Evolutionary conservation across 257 asterid genomes (phyloP).

Genomic region (Plantago ovata): DNA sequence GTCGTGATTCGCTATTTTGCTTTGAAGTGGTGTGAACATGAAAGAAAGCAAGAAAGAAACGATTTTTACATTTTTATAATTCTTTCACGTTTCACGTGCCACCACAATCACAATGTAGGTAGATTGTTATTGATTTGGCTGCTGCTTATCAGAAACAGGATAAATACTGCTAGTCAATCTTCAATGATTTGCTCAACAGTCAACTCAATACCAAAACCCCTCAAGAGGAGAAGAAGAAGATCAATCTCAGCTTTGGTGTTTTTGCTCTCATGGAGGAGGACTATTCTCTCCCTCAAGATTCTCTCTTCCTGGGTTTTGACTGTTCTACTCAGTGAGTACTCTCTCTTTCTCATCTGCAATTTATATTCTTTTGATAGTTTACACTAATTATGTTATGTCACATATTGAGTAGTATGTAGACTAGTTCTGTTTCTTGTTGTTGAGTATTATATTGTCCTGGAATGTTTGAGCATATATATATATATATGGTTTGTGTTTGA

Average conservation of each 20-base stretch:
- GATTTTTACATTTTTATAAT: background rate
- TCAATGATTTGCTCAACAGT: too few species aligned
- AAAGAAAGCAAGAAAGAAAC: background rate
- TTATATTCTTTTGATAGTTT: background rate
- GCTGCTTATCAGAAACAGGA: background rate
- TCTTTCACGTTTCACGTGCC: constrained; percentile 1
- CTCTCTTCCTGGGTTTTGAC: constrained; percentile 51
- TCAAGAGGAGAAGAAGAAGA: background rate
- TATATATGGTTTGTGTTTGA: constrained; percentile 4
- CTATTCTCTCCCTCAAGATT: constrained; percentile 36
- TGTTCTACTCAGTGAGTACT: constrained; percentile 52
- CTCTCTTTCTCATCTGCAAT: background rate
- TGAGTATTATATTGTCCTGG: background rate
- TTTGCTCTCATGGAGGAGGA: constrained; percentile 40
- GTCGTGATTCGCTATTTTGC: too few species aligned
- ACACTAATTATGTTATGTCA: too few species aligned
- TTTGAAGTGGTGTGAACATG: background rate
- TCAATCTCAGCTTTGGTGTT: background rate
- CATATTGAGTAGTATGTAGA: too few species aligned
- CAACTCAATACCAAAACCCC: background rate
- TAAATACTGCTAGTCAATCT: background rate
- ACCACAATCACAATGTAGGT: too few species aligned
- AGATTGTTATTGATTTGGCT: too few species aligned
- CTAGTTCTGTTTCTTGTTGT: background rate
- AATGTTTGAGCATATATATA: background rate